phyloP scores from a whole-genome alignment of 2,329 filamentous ascomycete species.

The Didymellaceae sp. region DNA sequence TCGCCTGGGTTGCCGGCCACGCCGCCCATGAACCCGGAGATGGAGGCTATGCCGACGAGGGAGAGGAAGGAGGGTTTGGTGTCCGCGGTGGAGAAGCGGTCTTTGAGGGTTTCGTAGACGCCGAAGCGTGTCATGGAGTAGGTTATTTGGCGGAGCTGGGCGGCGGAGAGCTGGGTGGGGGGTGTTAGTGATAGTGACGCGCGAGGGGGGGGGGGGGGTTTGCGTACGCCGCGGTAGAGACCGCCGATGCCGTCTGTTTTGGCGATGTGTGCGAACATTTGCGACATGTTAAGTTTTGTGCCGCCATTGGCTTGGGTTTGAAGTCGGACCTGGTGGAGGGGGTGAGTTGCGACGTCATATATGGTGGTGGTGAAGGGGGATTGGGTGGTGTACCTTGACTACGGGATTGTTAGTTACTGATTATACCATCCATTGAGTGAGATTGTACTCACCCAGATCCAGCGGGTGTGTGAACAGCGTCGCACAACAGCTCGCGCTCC shows the following conservation, averaged over 20 bases:
- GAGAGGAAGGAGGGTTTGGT: conserved; percentile 70
- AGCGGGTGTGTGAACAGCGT: conserved; percentile 92
- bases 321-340: conserved; percentile 75
- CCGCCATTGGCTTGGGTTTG: conserved; percentile 77
- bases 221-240: conserved; percentile 79
- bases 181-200: neutral
- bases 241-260: conserved; percentile 77
- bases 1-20: conserved; percentile 93
- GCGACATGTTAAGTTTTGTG: conserved; percentile 76
- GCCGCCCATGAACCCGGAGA: conserved; percentile 87
- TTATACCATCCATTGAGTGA: neutral
- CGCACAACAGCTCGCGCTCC: conserved; percentile 90
- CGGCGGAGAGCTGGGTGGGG: conserved; percentile 73
- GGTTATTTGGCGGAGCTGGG: conserved; percentile 86
- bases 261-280: conserved; percentile 84
- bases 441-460: conserved; percentile 73
- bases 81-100: conserved; percentile 62
- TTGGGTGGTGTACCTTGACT: conserved; percentile 57
- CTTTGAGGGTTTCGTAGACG: conserved; percentile 93
- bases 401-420: conserved; percentile 35
- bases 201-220: neutral
- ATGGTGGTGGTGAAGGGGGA: neutral
- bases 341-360: conserved; percentile 25
- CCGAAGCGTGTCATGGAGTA: conserved; percentile 97
- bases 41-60: conserved; percentile 82